phyloP scores from a whole-genome alignment of 441 rosid species.

The Populus tomentosa region DNA sequence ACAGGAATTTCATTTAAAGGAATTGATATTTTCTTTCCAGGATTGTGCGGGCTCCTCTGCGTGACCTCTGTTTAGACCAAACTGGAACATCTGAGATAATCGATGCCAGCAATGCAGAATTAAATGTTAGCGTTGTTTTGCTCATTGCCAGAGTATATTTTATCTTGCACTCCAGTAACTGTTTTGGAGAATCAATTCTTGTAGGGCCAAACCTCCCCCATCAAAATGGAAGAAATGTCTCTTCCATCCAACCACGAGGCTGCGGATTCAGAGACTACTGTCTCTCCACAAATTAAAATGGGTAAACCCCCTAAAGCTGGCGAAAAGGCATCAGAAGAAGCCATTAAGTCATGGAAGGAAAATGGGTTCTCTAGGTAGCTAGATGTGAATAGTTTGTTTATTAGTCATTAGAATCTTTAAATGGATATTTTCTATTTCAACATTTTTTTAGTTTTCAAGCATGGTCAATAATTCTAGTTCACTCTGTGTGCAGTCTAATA shows the following conservation, averaged over 20 bases:
- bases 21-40: constrained; percentile 29
- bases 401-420: neutral
- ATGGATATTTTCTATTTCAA: neutral
- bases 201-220: constrained; percentile 45
- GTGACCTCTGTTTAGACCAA: constrained; percentile 45
- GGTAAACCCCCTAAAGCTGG: constrained; percentile 67
- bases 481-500: constrained; percentile 51
- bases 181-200: constrained; percentile 7
- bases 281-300: constrained; percentile 26
- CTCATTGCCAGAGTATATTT: neutral
- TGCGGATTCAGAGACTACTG: constrained; percentile 24
- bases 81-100: constrained; percentile 29
- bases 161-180: constrained; percentile 11
- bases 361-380: constrained; percentile 84
- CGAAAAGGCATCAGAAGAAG: constrained; percentile 60
- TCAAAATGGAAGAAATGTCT: constrained; percentile 33
- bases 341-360: constrained; percentile 60
- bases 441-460: neutral
- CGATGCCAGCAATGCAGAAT: constrained; percentile 21
- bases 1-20: neutral
- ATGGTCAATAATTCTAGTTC: neutral
- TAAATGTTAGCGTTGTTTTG: constrained; percentile 34
- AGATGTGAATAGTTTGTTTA: constrained; percentile 5
- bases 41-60: constrained; percentile 58
- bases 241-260: constrained; percentile 37